Evolutionary conservation across 805 yeast species (phyloP).

Genomic region (Yarrowia sp.): DNA sequence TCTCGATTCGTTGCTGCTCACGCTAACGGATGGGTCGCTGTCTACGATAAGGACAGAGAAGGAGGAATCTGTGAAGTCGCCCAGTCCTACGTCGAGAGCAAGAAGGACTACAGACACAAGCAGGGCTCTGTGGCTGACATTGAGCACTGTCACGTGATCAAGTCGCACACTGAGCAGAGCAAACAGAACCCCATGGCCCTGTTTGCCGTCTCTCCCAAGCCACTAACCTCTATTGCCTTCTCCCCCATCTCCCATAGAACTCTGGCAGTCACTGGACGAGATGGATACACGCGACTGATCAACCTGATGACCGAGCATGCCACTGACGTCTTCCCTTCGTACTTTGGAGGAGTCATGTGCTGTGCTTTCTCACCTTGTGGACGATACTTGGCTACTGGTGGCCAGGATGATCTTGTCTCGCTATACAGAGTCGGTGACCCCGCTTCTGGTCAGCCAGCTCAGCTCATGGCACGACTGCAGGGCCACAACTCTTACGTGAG

Average conservation of each 20-base stretch:
- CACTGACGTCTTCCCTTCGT: conserved; percentile 65
- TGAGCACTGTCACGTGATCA: conserved; percentile 34
- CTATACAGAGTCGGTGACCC: conserved; percentile 52
- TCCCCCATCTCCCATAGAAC: conserved; percentile 51
- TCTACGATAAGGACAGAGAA: conserved; percentile 60
- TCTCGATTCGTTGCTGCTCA: conserved; percentile 63
- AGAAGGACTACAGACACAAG: conserved; percentile 10
- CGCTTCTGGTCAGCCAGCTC: not conserved
- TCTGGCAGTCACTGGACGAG: conserved; percentile 59
- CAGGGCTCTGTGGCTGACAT: not conserved
- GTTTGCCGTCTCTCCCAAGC: conserved; percentile 64
- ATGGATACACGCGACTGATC: conserved; percentile 66
- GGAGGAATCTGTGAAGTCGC: conserved; percentile 48
- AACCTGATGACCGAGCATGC: conserved; percentile 56
- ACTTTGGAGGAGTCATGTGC: conserved; percentile 68
- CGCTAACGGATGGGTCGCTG: conserved; percentile 65
- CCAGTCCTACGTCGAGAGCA: conserved; percentile 19
- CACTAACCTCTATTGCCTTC: conserved; percentile 59
- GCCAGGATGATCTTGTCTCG: conserved; percentile 61
- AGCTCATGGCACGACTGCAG: conserved; percentile 52
- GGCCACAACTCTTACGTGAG: conserved; percentile 64
- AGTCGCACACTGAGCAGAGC: conserved; percentile 24
- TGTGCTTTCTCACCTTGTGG: conserved; percentile 65
- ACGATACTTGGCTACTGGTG: conserved; percentile 55
- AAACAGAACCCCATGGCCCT: conserved; percentile 62